phyloP scores from a whole-genome alignment of 202 grass and related monocot species.

The Schoenoplectus tabernaemontani region DNA sequence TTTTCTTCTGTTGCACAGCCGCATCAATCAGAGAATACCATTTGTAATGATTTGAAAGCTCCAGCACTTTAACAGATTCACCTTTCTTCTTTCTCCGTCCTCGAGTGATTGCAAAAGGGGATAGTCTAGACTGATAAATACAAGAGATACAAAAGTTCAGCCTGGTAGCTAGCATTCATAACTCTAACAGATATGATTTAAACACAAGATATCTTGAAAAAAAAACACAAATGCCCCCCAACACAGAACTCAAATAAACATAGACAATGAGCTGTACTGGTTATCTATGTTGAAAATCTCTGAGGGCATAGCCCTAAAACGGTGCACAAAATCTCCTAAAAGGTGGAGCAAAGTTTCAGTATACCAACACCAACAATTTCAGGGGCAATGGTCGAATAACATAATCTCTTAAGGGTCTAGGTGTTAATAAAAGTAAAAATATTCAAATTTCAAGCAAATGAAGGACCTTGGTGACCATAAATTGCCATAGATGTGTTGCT shows the following conservation, averaged over 20 bases:
- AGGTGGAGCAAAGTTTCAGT: background rate
- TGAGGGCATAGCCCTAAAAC: background rate
- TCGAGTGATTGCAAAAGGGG: conserved; percentile 22
- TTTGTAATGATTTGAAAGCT: background rate
- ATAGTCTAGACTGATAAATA: conserved; percentile 76
- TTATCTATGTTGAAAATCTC: background rate
- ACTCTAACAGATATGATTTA: background rate
- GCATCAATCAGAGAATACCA: background rate
- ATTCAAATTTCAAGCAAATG: background rate
- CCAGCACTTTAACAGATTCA: background rate
- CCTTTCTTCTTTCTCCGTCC: background rate
- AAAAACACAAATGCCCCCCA: background rate
- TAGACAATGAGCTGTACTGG: background rate
- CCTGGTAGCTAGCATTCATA: background rate
- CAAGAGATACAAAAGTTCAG: background rate
- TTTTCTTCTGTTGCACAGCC: background rate
- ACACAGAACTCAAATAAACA: background rate
- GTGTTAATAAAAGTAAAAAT: background rate
- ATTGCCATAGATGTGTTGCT: background rate
- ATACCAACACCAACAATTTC: background rate
- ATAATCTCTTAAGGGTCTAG: background rate
- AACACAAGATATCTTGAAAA: background rate
- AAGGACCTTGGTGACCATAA: background rate
- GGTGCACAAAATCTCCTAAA: background rate
- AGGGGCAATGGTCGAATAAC: background rate